phyloP scores from a whole-genome alignment of 176 grass and related monocot species.

The Hyparrhenia diplandra region DNA sequence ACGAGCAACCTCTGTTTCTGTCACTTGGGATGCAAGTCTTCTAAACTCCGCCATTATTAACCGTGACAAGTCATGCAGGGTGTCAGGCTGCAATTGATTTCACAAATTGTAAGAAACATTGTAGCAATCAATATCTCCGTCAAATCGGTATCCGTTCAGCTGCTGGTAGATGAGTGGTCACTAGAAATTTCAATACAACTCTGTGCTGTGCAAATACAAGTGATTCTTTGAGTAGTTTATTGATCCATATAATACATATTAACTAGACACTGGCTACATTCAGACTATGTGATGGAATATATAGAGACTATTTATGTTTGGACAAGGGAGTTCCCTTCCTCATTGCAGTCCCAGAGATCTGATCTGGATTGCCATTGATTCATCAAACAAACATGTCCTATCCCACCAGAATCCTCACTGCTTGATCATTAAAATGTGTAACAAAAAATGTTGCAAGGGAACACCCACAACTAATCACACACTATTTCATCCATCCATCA shows the following conservation, averaged over 20 bases:
- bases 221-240: neutral
- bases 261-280: neutral
- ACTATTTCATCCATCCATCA: neutral
- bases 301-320: too few relatives aligned
- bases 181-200: neutral
- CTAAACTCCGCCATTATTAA: conserved; percentile 88
- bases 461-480: neutral
- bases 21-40: conserved; percentile 73
- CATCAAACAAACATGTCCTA: too few relatives aligned
- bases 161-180: neutral
- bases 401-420: neutral
- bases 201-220: neutral
- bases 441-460: neutral
- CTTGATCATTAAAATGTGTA: neutral
- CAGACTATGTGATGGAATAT: too few relatives aligned
- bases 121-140: conserved; percentile 2
- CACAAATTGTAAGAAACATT: conserved; percentile 23
- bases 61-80: conserved; percentile 61
- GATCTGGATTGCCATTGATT: too few relatives aligned
- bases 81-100: conserved; percentile 58
- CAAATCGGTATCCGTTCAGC: neutral
- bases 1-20: conserved; percentile 71
- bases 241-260: neutral
- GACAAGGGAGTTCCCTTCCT: too few relatives aligned
- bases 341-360: too few relatives aligned